Evolutionary conservation across 2,329 filamentous ascomycete species (phyloP).

Genomic region (Curvularia eragrostidis): DNA sequence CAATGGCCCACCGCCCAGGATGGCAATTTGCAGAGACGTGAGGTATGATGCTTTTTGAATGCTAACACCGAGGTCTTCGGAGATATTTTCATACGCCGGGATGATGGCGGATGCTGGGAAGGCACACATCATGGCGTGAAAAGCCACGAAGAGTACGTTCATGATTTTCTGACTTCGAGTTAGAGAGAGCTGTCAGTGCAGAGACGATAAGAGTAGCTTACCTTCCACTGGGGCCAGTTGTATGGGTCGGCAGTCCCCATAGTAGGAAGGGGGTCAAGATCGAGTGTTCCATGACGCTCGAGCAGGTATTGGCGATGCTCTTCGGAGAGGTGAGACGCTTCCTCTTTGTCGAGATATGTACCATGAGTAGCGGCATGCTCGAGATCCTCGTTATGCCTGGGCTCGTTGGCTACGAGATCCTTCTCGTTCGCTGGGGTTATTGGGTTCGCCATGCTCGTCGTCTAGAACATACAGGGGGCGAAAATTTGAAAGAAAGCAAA

Average conservation of each 20-base stretch:
- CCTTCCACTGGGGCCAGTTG: slow-evolving; percentile 63
- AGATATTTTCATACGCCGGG: slow-evolving; percentile 61
- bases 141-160: slow-evolving; percentile 62
- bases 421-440: slow-evolving; percentile 17
- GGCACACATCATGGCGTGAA: slow-evolving; percentile 64
- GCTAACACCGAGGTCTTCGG: slow-evolving; percentile 57
- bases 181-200: not conserved
- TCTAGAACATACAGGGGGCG: not conserved
- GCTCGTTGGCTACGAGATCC: slow-evolving; percentile 8
- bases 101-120: slow-evolving; percentile 63
- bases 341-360: slow-evolving; percentile 36
- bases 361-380: slow-evolving; percentile 38
- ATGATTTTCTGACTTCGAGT: slow-evolving; percentile 54
- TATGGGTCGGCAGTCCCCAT: slow-evolving; percentile 61
- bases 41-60: slow-evolving; percentile 61
- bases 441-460: not conserved
- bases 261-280: slow-evolving; percentile 61
- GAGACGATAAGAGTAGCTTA: slow-evolving; percentile 21
- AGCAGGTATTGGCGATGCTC: slow-evolving; percentile 60
- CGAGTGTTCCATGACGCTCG: slow-evolving; percentile 60
- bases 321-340: slow-evolving; percentile 47
- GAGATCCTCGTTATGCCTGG: slow-evolving; percentile 27
- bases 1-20: slow-evolving; percentile 61
- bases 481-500: not conserved
- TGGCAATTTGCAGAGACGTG: slow-evolving; percentile 62